Conservation (phyloP, 768 basidiomycete genomes). For the Tricholoma terreum region DNA sequence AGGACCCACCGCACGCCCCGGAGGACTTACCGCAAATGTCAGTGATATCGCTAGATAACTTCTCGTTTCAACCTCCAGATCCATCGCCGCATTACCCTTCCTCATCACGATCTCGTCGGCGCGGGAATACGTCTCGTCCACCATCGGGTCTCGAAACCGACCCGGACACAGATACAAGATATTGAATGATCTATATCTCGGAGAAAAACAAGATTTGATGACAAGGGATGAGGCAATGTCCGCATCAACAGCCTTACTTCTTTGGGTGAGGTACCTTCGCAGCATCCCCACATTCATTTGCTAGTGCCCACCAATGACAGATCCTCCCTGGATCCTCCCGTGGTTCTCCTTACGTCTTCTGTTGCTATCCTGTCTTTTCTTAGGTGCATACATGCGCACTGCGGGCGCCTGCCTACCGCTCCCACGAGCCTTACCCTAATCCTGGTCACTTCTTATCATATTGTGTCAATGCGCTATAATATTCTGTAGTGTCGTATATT, state of each 20-base stretch:
- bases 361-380: conserved; percentile 51
- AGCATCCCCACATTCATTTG: conserved; percentile 44
- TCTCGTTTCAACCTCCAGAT: conserved; percentile 27
- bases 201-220: conserved; percentile 13
- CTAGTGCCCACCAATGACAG: conserved; percentile 33
- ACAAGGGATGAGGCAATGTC: conserved; percentile 5
- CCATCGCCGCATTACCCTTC: conserved; percentile 16
- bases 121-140: conserved; percentile 15
- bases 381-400: conserved; percentile 44
- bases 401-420: conserved; percentile 47
- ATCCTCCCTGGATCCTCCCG: conserved; percentile 28
- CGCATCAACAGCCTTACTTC: conserved; percentile 15
- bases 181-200: conserved; percentile 16
- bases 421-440: conserved; percentile 43
- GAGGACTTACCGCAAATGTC: conserved; percentile 19
- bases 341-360: conserved; percentile 43
- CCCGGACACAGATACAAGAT: conserved; percentile 31
- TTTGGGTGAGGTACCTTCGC: conserved; percentile 23
- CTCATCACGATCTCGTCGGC: conserved; percentile 10
- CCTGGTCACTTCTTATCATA: conserved; percentile 15
- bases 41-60: conserved; percentile 27
- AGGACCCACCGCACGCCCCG: neutral
- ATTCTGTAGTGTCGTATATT: conserved; percentile 21
- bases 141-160: conserved; percentile 34
- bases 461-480: conserved; percentile 6